phyloP scores from a whole-genome alignment of 192 early-diverging fungal genomes.

The Glomus cerebriforme region DNA sequence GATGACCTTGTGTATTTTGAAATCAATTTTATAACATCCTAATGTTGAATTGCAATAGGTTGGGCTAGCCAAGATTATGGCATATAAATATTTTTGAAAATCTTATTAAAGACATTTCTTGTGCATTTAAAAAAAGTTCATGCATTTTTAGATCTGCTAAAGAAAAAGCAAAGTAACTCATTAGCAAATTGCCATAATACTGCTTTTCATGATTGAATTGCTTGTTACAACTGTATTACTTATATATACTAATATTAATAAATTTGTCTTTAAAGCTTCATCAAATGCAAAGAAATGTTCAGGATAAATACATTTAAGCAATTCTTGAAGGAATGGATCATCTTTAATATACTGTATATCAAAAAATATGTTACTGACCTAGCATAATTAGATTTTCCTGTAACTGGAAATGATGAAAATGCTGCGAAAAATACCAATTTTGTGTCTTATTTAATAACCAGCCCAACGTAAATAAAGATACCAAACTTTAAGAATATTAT shows the following conservation, averaged over 20 bases:
- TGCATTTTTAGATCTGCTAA: background rate
- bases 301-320: background rate
- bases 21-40: slow-evolving; percentile 17
- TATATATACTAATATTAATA: background rate
- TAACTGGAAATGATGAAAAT: background rate
- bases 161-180: slow-evolving; percentile 1
- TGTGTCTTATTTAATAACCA: background rate
- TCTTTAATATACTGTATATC: background rate
- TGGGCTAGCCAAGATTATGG: background rate
- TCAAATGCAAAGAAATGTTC: slow-evolving; percentile 1
- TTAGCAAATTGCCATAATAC: background rate
- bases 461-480: slow-evolving; percentile 8
- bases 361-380: slow-evolving; percentile 6
- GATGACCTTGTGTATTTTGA: background rate
- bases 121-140: background rate
- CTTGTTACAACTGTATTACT: background rate
- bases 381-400: background rate
- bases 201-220: background rate
- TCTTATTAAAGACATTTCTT: background rate
- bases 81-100: slow-evolving; percentile 17
- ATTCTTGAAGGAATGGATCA: background rate
- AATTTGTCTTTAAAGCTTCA: background rate
- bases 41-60: background rate
- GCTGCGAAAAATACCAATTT: background rate
- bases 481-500: slow-evolving; percentile 16